phyloP scores from a whole-genome alignment of 2,329 filamentous ascomycete species.

The Penicillium sp. region DNA sequence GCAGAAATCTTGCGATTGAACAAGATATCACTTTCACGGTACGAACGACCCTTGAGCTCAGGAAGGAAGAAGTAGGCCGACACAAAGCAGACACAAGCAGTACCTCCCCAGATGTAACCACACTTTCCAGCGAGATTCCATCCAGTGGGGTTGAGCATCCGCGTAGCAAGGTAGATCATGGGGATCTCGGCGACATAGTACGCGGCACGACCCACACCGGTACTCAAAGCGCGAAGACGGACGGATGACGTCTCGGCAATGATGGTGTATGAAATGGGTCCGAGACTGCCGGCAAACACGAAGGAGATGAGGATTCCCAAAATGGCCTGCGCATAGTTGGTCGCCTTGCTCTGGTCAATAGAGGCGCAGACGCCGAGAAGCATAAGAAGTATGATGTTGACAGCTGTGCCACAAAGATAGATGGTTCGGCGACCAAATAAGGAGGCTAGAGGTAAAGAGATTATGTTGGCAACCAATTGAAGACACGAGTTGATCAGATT shows the following conservation, averaged over 20 bases:
- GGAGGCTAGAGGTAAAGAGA: slow-evolving; percentile 38
- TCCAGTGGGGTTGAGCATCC: slow-evolving; percentile 43
- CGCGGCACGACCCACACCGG: slow-evolving; percentile 41
- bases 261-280: slow-evolving; percentile 42
- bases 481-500: slow-evolving; percentile 33
- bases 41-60: slow-evolving; percentile 49
- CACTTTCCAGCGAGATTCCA: slow-evolving; percentile 49
- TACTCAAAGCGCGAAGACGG: slow-evolving; percentile 41
- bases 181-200: slow-evolving; percentile 47
- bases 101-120: slow-evolving; percentile 51
- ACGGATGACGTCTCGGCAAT: slow-evolving; percentile 43
- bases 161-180: slow-evolving; percentile 43
- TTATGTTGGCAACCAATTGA: slow-evolving; percentile 38
- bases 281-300: slow-evolving; percentile 38
- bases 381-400: slow-evolving; percentile 40
- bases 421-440: slow-evolving; percentile 46
- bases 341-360: slow-evolving; percentile 31
- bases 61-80: slow-evolving; percentile 47
- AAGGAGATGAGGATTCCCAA: slow-evolving; percentile 45
- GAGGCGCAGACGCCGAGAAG: slow-evolving; percentile 40
- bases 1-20: slow-evolving; percentile 47
- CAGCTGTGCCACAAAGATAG: slow-evolving; percentile 40
- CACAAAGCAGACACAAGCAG: slow-evolving; percentile 44
- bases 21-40: slow-evolving; percentile 49
- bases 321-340: slow-evolving; percentile 42